Percentiles rank a stretch among this genome's conserved stretches.
These are phyloP conservation scores for Penicillium ucsense DNA, from an alignment of 495 filamentous ascomycete genomes.

Conservation along the genomic window DNA sequence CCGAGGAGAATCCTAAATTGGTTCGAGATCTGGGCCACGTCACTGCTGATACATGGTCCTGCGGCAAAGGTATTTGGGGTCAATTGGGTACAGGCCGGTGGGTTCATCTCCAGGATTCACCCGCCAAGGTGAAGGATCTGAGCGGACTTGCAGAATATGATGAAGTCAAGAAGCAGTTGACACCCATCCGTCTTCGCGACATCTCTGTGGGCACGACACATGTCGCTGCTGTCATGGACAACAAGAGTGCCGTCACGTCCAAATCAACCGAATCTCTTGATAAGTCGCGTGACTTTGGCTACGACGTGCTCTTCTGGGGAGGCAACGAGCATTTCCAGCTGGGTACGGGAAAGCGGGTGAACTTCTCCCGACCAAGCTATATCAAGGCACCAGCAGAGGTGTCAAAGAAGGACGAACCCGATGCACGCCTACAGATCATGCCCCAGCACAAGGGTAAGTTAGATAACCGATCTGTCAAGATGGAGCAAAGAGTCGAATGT, in stretches of 20 bases:
- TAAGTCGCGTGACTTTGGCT: constrained; percentile 60
- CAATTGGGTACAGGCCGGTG: constrained; percentile 78
- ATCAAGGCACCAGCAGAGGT: constrained; percentile 60
- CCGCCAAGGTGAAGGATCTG: constrained; percentile 73
- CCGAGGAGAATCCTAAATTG: constrained; percentile 29
- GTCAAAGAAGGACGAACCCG: constrained; percentile 41
- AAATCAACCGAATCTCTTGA: constrained; percentile 36
- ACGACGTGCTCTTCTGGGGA: constrained; percentile 86
- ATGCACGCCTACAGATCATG: constrained; percentile 79
- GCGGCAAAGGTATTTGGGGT: constrained; percentile 76
- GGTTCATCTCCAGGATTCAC: constrained; percentile 74
- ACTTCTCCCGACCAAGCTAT: constrained; percentile 60
- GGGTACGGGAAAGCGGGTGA: constrained; percentile 82
- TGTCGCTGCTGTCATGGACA: constrained; percentile 69
- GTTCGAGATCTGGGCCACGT: constrained; percentile 40
- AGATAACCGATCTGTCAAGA: constrained; percentile 52
- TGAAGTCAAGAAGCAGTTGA: constrained; percentile 51
- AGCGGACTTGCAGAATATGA: constrained; percentile 80
- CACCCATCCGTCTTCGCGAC: constrained; percentile 67
- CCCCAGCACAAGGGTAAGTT: constrained; percentile 61
- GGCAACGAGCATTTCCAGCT: constrained; percentile 90
- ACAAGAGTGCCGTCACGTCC: constrained; percentile 51
- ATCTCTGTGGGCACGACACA: constrained; percentile 73
- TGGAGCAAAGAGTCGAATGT: constrained; percentile 87
- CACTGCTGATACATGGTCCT: constrained; percentile 73